phyloP scores from a whole-genome alignment of 164 flowering plant species.

The Aristolochia fimbriata region DNA sequence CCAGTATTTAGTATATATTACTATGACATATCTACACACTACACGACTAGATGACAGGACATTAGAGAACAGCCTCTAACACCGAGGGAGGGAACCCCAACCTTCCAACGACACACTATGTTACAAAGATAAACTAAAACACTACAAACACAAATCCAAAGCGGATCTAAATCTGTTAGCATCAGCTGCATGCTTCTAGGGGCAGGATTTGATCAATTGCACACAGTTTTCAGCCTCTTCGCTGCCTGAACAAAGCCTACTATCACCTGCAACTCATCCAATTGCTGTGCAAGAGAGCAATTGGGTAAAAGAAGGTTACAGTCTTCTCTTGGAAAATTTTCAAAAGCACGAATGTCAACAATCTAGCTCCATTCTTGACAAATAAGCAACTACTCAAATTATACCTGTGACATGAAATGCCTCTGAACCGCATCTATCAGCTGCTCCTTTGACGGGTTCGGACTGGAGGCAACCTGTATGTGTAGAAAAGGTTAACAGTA shows the following conservation, averaged over 20 bases:
- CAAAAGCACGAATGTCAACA: too few species aligned
- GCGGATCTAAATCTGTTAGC: conserved; percentile 6
- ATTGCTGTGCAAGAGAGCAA: conserved; percentile 47
- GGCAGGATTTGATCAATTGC: conserved; percentile 35
- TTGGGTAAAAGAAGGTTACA: conserved; percentile 8
- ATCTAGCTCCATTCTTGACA: too few species aligned
- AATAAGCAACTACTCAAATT: background rate
- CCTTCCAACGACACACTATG: background rate
- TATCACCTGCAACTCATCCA: conserved; percentile 98
- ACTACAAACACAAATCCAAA: background rate
- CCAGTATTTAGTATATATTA: background rate
- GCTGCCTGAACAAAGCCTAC: conserved; percentile 79
- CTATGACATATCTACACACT: background rate
- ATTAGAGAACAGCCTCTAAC: background rate
- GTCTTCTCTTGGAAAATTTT: background rate
- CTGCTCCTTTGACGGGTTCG: conserved; percentile 86
- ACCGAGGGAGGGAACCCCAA: background rate
- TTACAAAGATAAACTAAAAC: background rate
- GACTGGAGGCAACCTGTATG: conserved; percentile 55
- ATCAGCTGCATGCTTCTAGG: background rate
- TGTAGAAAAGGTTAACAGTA: background rate
- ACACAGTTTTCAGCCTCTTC: conserved; percentile 68
- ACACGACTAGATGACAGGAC: too few species aligned
- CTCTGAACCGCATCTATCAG: conserved; percentile 76
- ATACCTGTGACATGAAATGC: conserved; percentile 95